A percentile compares a stretch with the other conserved stretches of the same genome.
Conservation (phyloP, 192 early-diverging fungal species). For the Phlyctochytrium bullatum region DNA sequence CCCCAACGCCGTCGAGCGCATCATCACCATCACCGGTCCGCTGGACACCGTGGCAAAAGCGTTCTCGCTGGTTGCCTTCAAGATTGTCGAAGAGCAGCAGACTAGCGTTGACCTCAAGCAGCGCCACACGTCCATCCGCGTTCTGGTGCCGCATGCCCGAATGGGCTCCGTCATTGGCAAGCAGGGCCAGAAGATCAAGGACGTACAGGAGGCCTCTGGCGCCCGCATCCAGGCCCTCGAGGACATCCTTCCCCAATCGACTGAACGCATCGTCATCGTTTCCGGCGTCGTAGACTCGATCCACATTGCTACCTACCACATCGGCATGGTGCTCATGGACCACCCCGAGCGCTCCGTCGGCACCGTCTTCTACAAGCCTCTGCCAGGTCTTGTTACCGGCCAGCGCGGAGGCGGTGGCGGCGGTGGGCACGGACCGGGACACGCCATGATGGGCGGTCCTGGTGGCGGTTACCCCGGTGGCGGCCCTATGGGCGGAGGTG, state of each 20-base stretch:
- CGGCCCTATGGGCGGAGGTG: neutral
- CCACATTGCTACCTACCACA: conserved; percentile 67
- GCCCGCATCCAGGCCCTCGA: conserved; percentile 84
- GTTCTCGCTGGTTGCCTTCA: conserved; percentile 70
- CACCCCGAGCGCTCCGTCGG: conserved; percentile 23
- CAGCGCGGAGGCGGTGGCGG: conserved; percentile 3
- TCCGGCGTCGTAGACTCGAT: conserved; percentile 83
- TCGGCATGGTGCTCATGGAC: conserved; percentile 32
- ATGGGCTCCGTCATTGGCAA: conserved; percentile 91
- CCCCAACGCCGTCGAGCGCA: conserved; percentile 80
- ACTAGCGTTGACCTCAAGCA: conserved; percentile 41
- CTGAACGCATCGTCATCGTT: conserved; percentile 89
- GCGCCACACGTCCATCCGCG: conserved; percentile 65
- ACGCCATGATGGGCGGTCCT: no score
- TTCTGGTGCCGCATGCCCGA: conserved; percentile 86
- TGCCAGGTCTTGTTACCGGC: conserved; percentile 22
- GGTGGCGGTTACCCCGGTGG: conserved; percentile 1
- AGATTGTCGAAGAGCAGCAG: conserved; percentile 43
- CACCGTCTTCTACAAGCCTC: conserved; percentile 34
- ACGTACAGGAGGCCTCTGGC: conserved; percentile 88
- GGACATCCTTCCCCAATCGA: conserved; percentile 88
- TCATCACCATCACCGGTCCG: conserved; percentile 46
- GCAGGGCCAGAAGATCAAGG: conserved; percentile 89
- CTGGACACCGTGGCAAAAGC: conserved; percentile 53
- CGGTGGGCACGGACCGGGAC: neutral